Percentiles rank a stretch among this genome's conserved stretches.
These are phyloP conservation scores for Penicillium polonicum DNA, from an alignment of 2,329 filamentous ascomycete genomes.

Conservation along the genomic window DNA sequence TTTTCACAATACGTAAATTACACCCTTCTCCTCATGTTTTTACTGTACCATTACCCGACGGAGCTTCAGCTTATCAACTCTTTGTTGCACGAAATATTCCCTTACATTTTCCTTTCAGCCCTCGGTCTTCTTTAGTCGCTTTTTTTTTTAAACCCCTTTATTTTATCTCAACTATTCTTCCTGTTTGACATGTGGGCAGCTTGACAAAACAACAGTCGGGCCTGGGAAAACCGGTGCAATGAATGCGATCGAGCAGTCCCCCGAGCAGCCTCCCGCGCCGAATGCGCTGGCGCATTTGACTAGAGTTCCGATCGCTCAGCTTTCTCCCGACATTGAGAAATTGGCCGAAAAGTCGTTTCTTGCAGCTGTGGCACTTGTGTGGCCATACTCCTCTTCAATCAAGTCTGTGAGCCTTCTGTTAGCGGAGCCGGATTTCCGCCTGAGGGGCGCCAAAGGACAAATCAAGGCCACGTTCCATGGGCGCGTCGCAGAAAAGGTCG, in stretches of 20 bases:
- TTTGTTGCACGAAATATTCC: neutral
- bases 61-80: neutral
- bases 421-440: constrained; percentile 78
- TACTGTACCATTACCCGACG: neutral
- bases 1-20: neutral
- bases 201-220: constrained; percentile 6
- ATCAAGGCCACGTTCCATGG: constrained; percentile 75
- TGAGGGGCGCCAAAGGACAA: constrained; percentile 75
- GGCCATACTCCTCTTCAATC: constrained; percentile 83
- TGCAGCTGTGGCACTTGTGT: constrained; percentile 78
- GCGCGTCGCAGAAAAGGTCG: constrained; percentile 66
- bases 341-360: constrained; percentile 49
- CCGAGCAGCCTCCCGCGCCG: constrained; percentile 24
- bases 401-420: constrained; percentile 74
- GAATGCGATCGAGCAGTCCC: constrained; percentile 28
- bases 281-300: constrained; percentile 24
- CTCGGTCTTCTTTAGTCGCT: neutral
- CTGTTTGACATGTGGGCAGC: constrained; percentile 1
- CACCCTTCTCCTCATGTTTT: neutral
- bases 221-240: constrained; percentile 23
- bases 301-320: constrained; percentile 41
- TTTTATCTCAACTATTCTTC: neutral
- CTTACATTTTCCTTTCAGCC: neutral
- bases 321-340: constrained; percentile 38
- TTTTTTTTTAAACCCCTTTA: neutral